Conservation (phyloP, 352 stramenopile species). For the Peronospora belbahrii region DNA sequence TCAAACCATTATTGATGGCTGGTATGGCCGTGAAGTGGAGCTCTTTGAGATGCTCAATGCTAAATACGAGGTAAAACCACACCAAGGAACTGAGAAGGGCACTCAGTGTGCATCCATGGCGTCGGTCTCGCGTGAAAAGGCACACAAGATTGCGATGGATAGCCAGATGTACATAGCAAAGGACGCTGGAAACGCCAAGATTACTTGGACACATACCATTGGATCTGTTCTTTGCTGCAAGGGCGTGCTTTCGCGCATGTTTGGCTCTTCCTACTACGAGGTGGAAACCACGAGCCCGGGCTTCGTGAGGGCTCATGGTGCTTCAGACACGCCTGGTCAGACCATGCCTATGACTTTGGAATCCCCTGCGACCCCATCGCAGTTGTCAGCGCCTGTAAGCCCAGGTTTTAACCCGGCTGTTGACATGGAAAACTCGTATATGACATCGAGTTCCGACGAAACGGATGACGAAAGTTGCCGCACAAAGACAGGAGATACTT, state of each 20-base stretch:
- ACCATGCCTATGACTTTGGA: conserved; percentile 40
- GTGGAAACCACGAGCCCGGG: conserved; percentile 70
- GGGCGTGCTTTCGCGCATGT: conserved; percentile 39
- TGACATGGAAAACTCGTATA: conserved; percentile 30
- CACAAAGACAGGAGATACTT: conserved; percentile 28
- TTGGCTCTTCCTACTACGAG: conserved; percentile 72
- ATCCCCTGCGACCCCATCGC: conserved; percentile 43
- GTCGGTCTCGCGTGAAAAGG: conserved; percentile 43
- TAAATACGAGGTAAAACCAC: conserved; percentile 80
- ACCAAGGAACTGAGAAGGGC: conserved; percentile 57
- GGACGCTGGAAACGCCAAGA: conserved; percentile 42
- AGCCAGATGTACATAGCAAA: conserved; percentile 49
- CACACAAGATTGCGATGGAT: conserved; percentile 51
- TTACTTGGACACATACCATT: conserved; percentile 48
- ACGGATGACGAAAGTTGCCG: conserved; percentile 23
- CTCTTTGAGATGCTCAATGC: conserved; percentile 82
- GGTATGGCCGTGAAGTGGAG: conserved; percentile 77
- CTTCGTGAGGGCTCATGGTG: conserved; percentile 38
- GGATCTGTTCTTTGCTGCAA: conserved; percentile 69
- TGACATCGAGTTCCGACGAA: conserved; percentile 35
- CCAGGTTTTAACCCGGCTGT: conserved; percentile 22
- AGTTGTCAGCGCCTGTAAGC: conserved; percentile 33
- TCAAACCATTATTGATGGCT: conserved; percentile 81
- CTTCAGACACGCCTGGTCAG: conserved; percentile 62
- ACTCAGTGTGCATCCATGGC: conserved; percentile 31